Base-by-base conservation (phyloP, 495 filamentous ascomycete genomes). In the Podospora didyma region DNA sequence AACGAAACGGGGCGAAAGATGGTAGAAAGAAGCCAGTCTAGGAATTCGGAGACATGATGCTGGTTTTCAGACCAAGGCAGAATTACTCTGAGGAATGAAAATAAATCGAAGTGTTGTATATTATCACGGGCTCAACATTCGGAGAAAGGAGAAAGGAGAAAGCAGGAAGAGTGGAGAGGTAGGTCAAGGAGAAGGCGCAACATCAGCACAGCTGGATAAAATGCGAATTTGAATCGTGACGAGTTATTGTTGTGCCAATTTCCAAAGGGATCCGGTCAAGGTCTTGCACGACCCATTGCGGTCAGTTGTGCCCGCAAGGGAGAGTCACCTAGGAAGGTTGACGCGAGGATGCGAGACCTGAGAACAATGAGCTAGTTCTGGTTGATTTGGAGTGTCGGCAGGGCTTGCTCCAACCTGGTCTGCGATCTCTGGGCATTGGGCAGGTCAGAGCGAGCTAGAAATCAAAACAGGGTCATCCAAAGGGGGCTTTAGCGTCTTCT, bases 401-500 rank as follows among this genome's bases (percentile, higher is more conserved):
- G 57, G 49, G 24, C 24, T 34, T 11, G 51, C 51, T 26, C 16
- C 23, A 23, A 35, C 23, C 57, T 45, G 49, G 57, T 54, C 51
- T 54, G 39, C 37, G 39, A 16, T 37, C 24, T 21, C 34, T n/a
- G n/a, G n/a, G n/a, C n/a, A n/a, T 39, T 46, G 31, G 57, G 57
- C 57, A 55, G 34, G 57, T 51, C 52, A 42, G 52, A 54, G 57
- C 51, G 56, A 49, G 42, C 4, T 16, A 7, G 7, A 42, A 42
- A 42, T 7, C 10, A 16, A 5, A 42, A 42, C 12, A 42, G 12
- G n/a, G 4, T 16, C 10, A 42, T 14, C 39, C 39, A 14, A 42
- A 5, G n/a, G 39, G 7, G 12, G n/a, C 5, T 2, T 17, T 16
- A 42, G 39, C 39, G 12, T 42, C 14, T 4, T 42, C 7, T 31